Percentiles rank a stretch among this genome's conserved stretches.
Conservation (phyloP, 495 filamentous ascomycete species). For the Penicilliopsis zonata region DNA sequence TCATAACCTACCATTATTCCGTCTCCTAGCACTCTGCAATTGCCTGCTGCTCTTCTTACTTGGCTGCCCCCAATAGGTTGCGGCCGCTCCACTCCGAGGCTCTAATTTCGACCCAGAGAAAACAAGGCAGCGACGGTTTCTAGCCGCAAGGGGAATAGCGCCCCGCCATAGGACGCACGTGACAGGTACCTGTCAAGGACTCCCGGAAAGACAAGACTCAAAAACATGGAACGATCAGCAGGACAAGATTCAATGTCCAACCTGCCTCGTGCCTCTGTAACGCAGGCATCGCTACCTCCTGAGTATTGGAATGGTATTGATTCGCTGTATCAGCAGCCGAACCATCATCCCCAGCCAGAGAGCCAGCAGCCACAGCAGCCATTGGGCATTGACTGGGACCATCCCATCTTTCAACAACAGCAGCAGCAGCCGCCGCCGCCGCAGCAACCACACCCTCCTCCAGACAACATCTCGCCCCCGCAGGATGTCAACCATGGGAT, state of each 20-base stretch:
- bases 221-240: constrained; percentile 30
- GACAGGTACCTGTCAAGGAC: not conserved
- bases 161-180: not conserved
- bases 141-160: not conserved
- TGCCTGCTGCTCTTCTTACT: too few species aligned
- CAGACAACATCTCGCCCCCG: constrained; percentile 8
- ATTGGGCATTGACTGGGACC: constrained; percentile 24
- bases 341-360: constrained; percentile 7
- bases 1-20: too few species aligned
- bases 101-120: too few species aligned
- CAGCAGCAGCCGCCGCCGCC: constrained; percentile 18
- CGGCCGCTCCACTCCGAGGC: not conserved
- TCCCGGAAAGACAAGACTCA: not conserved
- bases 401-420: constrained; percentile 19
- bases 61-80: too few species aligned
- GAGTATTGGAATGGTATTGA: constrained; percentile 31
- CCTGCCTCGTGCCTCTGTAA: constrained; percentile 16
- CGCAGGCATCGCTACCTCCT: constrained; percentile 12
- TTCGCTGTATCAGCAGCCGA: constrained; percentile 14
- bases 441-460: constrained; percentile 6
- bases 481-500: constrained; percentile 19
- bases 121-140: not conserved
- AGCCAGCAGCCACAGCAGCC: constrained; percentile 19
- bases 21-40: too few species aligned
- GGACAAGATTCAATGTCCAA: constrained; percentile 22